Evolutionary conservation across 331 rosid species (phyloP).

Genomic region (Stylosanthes scabra): DNA sequence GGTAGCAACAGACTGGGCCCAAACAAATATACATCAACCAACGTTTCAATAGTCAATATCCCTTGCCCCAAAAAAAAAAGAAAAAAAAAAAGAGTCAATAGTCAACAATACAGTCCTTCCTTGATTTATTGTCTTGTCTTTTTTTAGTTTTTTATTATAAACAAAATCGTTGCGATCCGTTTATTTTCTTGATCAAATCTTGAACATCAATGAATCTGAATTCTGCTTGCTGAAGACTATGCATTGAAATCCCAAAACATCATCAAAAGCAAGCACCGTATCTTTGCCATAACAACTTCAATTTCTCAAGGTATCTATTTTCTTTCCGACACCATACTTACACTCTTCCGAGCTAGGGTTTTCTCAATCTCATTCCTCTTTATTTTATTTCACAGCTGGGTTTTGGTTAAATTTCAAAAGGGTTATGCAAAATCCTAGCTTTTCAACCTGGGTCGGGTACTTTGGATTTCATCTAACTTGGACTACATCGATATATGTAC

Average conservation of each 20-base stretch:
- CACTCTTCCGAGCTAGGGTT: conserved; percentile 32
- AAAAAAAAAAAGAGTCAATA: no score
- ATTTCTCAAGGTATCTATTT: not conserved
- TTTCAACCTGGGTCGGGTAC: not conserved
- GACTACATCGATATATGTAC: not conserved
- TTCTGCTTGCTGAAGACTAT: conserved; percentile 1
- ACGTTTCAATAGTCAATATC: no score
- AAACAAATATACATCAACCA: no score
- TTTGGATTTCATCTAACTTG: conserved; percentile 11
- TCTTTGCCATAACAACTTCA: not conserved
- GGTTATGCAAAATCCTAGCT: not conserved
- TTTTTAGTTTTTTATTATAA: not conserved
- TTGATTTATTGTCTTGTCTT: no score
- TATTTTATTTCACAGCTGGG: not conserved
- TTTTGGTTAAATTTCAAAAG: conserved; percentile 21
- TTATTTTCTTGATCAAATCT: not conserved
- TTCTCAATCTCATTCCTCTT: conserved; percentile 20
- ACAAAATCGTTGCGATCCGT: not conserved
- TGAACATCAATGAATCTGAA: not conserved
- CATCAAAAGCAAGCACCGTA: conserved; percentile 18
- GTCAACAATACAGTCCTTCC: no score
- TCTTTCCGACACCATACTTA: no score
- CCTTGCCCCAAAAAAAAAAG: no score
- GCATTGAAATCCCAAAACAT: conserved; percentile 36
- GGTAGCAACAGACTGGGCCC: no score